Conservation (phyloP, 768 basidiomycete species). For the Rhizopogon rudus region DNA sequence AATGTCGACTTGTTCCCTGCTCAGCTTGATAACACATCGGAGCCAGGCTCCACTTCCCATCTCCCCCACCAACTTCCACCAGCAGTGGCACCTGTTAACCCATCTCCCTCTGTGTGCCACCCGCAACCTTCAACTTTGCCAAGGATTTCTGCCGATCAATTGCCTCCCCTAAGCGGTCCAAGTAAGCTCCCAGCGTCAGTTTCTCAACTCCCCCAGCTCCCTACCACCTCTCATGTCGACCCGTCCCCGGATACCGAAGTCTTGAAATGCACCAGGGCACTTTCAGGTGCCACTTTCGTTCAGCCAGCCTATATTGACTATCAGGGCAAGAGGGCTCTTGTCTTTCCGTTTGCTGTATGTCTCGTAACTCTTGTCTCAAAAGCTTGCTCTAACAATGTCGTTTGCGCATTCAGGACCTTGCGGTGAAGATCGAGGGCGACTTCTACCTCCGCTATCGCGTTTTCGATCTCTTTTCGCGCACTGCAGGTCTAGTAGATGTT, state of each 20-base stretch:
- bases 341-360: slow-evolving; percentile 62
- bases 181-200: slow-evolving; percentile 4
- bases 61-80: background rate
- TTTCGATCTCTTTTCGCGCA: slow-evolving; percentile 52
- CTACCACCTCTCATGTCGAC: slow-evolving; percentile 38
- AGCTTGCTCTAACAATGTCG: background rate
- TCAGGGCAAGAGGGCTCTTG: slow-evolving; percentile 44
- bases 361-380: slow-evolving; percentile 4
- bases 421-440: slow-evolving; percentile 60
- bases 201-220: slow-evolving; percentile 11
- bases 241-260: slow-evolving; percentile 41
- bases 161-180: slow-evolving; percentile 19
- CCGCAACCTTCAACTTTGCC: slow-evolving; percentile 1
- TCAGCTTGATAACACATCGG: slow-evolving; percentile 6
- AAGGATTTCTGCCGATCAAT: slow-evolving; percentile 11
- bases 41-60: slow-evolving; percentile 7
- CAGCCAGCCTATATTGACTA: slow-evolving; percentile 52
- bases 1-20: slow-evolving; percentile 70
- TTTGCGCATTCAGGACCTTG: slow-evolving; percentile 47
- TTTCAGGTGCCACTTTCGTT: slow-evolving; percentile 60
- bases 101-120: background rate
- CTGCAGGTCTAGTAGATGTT: slow-evolving; percentile 21
- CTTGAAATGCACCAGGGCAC: slow-evolving; percentile 38
- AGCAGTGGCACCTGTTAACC: no score
- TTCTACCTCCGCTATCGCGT: slow-evolving; percentile 70